phyloP scores from a whole-genome alignment of 139 green algal species.

The Mesotaenium endlicherianum region DNA sequence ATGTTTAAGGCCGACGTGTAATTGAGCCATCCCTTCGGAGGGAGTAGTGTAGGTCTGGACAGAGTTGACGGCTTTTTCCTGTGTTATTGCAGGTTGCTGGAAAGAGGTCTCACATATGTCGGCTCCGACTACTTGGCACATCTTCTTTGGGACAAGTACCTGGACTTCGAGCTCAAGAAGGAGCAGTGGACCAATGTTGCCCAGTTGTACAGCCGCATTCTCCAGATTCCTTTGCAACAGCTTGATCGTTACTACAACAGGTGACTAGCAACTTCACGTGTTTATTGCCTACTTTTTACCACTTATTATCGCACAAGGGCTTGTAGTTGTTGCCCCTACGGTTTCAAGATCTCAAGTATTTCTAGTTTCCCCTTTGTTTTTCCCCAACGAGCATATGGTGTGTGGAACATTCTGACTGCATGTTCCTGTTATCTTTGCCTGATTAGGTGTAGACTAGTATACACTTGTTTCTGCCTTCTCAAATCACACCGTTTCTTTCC shows the following conservation, averaged over 20 bases:
- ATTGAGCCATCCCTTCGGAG: too few species aligned
- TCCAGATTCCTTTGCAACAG: constrained; percentile 65
- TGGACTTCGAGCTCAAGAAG: constrained; percentile 61
- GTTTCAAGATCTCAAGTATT: not conserved
- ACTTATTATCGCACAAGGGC: not conserved
- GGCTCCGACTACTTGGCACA: constrained; percentile 68
- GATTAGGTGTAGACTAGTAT: too few species aligned
- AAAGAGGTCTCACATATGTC: constrained; percentile 64
- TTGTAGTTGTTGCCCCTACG: not conserved
- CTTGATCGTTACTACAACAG: constrained; percentile 68
- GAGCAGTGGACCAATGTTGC: constrained; percentile 49
- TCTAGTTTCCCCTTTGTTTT: too few species aligned
- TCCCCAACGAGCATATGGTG: too few species aligned
- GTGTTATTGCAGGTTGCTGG: constrained; percentile 68
- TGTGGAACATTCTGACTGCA: too few species aligned
- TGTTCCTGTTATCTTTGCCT: too few species aligned
- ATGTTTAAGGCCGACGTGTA: too few species aligned
- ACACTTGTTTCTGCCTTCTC: not conserved
- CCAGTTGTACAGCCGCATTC: constrained; percentile 63
- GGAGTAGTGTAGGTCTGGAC: too few species aligned
- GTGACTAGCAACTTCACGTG: constrained; percentile 37
- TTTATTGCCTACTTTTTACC: not conserved
- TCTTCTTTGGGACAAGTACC: constrained; percentile 77
- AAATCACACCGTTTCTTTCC: not conserved
- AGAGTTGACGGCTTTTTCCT: too few species aligned